Evolutionary conservation across 1,284 basidiomycete species (phyloP).

Genomic region (Inonotus obliquus): DNA sequence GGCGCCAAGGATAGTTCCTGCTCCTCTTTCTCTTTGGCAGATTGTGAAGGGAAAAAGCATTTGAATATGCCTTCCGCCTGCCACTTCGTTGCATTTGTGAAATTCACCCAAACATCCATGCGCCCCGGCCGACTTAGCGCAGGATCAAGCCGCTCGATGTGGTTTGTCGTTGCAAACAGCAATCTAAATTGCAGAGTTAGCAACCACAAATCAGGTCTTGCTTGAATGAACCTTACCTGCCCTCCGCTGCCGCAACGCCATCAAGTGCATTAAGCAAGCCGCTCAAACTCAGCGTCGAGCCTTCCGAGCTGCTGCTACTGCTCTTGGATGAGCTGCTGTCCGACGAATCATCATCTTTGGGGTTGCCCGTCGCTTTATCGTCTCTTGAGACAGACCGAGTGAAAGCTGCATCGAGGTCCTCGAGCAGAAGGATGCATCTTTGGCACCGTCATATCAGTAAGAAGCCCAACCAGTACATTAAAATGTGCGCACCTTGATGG

Average conservation of each 20-base stretch:
- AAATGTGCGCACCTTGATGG: conserved; percentile 58
- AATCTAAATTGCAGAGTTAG: conserved; percentile 39
- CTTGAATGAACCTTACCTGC: conserved; percentile 50
- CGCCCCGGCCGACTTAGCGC: conserved; percentile 76
- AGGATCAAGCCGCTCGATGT: conserved; percentile 81
- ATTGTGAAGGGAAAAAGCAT: conserved; percentile 79
- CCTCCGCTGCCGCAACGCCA: conserved; percentile 81
- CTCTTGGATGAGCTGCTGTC: conserved; percentile 37
- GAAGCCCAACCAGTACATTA: conserved; percentile 13
- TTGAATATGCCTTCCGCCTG: conserved; percentile 88
- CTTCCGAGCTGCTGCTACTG: conserved; percentile 40
- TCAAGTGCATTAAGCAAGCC: conserved; percentile 81
- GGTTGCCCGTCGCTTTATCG: conserved; percentile 66
- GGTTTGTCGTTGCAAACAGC: conserved; percentile 80
- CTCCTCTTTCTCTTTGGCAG: conserved; percentile 35
- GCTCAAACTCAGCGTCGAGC: conserved; percentile 76
- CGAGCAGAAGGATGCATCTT: conserved; percentile 82
- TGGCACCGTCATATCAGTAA: conserved; percentile 20
- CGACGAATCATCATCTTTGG: conserved; percentile 40
- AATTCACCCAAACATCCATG: conserved; percentile 87
- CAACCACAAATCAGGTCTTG: conserved; percentile 20
- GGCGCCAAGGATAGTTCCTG: conserved; percentile 29
- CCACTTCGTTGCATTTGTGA: conserved; percentile 81
- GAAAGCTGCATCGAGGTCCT: conserved; percentile 84
- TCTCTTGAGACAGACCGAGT: conserved; percentile 80